Percentiles rank a stretch among this genome's conserved stretches.
phyloP scores from a whole-genome alignment of 257 asterid genomes.

The Nicotiana paniculata region DNA sequence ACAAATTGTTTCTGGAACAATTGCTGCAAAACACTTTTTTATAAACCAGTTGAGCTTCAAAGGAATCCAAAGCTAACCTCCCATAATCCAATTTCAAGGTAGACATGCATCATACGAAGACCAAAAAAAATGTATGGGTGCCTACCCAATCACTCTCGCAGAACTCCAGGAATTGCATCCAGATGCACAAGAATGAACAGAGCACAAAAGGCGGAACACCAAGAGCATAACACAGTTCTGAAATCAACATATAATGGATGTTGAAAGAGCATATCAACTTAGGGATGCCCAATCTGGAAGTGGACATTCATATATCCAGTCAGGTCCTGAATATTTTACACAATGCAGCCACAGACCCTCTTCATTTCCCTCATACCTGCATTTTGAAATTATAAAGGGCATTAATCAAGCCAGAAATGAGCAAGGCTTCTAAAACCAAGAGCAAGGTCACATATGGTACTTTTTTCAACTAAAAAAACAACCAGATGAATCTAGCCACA shows the following conservation, averaged over 20 bases:
- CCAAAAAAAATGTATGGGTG: background rate
- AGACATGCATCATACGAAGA: background rate
- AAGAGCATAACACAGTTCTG: background rate
- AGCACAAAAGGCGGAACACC: background rate
- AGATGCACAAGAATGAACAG: background rate
- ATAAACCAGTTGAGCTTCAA: background rate
- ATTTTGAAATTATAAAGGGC: conserved; percentile 10
- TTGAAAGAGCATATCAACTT: background rate
- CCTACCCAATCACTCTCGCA: background rate
- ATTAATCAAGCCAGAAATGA: background rate
- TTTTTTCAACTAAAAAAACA: background rate
- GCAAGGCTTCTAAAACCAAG: background rate
- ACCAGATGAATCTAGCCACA: background rate
- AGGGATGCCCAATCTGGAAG: conserved; percentile 72
- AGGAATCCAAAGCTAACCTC: background rate
- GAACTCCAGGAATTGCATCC: background rate
- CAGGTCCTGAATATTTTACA: conserved; percentile 72
- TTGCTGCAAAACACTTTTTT: background rate
- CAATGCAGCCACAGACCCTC: conserved; percentile 92
- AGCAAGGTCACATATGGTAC: background rate
- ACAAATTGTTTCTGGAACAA: background rate
- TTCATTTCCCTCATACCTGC: conserved; percentile 77
- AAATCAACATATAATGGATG: background rate
- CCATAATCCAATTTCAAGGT: background rate
- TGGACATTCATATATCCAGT: conserved; percentile 80